Evolutionary conservation across 1,284 basidiomycete species (phyloP).

Genomic region (Leccinum griseonigrum): DNA sequence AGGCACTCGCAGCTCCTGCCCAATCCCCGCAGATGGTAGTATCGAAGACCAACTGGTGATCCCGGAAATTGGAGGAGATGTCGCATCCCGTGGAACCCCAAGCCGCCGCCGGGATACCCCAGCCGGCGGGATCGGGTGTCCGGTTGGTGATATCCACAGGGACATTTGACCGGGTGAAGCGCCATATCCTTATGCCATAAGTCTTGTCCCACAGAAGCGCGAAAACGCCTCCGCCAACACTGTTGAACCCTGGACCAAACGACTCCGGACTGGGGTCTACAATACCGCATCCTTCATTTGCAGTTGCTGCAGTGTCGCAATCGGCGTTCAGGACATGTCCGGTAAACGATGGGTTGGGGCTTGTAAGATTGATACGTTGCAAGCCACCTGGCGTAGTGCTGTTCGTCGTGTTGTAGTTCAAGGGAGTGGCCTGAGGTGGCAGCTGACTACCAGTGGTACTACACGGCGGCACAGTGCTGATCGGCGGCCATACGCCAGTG

Average conservation of each 20-base stretch:
- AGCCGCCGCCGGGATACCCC: conserved; percentile 67
- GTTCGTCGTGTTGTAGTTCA: background rate
- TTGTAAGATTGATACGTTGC: background rate
- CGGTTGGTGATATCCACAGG: conserved; percentile 63
- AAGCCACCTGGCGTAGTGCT: background rate
- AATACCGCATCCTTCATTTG: conserved; percentile 52
- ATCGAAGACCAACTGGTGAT: conserved; percentile 69
- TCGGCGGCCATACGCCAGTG: background rate
- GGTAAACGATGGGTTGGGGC: conserved; percentile 15
- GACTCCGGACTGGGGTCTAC: conserved; percentile 36
- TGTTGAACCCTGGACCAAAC: conserved; percentile 73
- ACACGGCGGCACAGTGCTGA: background rate
- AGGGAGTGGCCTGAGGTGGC: background rate
- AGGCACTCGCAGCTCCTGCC: conserved; percentile 46
- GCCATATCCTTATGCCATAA: conserved; percentile 73
- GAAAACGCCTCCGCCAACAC: conserved; percentile 66
- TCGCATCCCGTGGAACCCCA: conserved; percentile 63
- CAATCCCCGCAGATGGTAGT: conserved; percentile 61
- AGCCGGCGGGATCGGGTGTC: conserved; percentile 56
- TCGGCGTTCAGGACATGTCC: conserved; percentile 33
- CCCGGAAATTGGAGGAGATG: conserved; percentile 60
- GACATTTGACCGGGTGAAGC: conserved; percentile 62
- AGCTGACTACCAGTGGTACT: background rate
- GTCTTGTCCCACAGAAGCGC: conserved; percentile 64
- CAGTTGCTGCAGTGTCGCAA: conserved; percentile 40